Evolutionary conservation across 2,329 filamentous ascomycete genomes (phyloP), one percentile per base, ranked within the genome.

Genomic region (Phialocephala sp.): DNA sequence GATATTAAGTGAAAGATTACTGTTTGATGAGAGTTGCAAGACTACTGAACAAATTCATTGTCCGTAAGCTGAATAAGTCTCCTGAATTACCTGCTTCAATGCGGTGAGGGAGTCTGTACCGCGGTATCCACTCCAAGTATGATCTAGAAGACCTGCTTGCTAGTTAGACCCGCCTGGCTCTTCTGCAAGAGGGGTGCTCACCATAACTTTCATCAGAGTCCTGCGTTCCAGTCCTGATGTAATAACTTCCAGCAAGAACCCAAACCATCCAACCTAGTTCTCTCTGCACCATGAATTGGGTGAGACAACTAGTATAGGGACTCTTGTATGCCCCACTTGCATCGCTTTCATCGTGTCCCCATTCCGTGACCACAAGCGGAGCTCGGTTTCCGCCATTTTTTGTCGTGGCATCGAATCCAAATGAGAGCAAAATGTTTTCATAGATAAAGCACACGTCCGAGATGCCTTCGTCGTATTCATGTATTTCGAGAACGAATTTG

Each of bases 401-500:
- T 2, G 50, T 35, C 50, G 50, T 55, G 11, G 50, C 22, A 15
- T 55, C 50, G 12, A 55, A 55, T 14, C 50, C 50, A 32, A 27
- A 35, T 27, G 22, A 12, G 9, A 32, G 32, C 2, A 55, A 20
- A 14, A 35, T 55, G 2, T 2, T 15, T 55, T 55, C 24, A 55
- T 32, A 55, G 14, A 32, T 32, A 9, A n/a, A 32, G 24, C 50
- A 55, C 18, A 45, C 43, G 6, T 12, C 14, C 8, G 50, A 32
- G 14, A 55, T 55, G 5, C 22, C 12, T 15, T 55, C 32, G 58
- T 81, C 77, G 69, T 84, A 84, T 64, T 81, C 81, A 72, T 84
- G 81, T 4, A 84, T 69, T 63, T 84, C 82, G 5, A 83, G 76
- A 0, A 82, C 80, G 2, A 83, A 72, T 63, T 83, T 83, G 60